A percentile compares a stretch with the other conserved stretches of the same genome.
Evolutionary conservation across 345 rosid genomes (phyloP).

Genomic region (Eutrema yunnanense): DNA sequence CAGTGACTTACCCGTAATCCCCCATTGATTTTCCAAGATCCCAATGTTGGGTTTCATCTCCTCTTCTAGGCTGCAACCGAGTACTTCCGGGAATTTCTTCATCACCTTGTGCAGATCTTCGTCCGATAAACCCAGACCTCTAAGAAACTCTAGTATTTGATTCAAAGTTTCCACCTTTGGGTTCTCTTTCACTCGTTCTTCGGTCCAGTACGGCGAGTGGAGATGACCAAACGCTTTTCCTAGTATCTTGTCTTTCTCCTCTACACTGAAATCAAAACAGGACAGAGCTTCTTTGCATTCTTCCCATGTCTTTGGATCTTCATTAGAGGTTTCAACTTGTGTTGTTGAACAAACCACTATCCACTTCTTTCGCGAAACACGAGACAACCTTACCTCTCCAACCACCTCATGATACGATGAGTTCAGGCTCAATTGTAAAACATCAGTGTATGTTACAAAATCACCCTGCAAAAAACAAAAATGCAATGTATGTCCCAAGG

Average conservation of each 20-base stretch:
- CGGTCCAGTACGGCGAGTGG: slow-evolving; percentile 89
- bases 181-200: slow-evolving; percentile 60
- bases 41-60: slow-evolving; percentile 66
- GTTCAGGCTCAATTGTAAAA: slow-evolving; percentile 18
- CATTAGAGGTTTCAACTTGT: slow-evolving; percentile 32
- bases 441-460: slow-evolving; percentile 24
- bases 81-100: slow-evolving; percentile 87
- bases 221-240: slow-evolving; percentile 80
- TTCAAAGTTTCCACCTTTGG: slow-evolving; percentile 50
- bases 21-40: slow-evolving; percentile 73
- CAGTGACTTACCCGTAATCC: slow-evolving; percentile 66
- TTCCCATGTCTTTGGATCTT: slow-evolving; percentile 70
- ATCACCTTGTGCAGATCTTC: slow-evolving; percentile 64
- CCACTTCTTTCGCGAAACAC: slow-evolving; percentile 40
- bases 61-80: slow-evolving; percentile 68
- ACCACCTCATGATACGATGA: slow-evolving; percentile 11
- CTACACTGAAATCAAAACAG: slow-evolving; percentile 46
- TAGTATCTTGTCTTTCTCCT: slow-evolving; percentile 84
- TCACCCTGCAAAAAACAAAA: slow-evolving; percentile 41
- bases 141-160: slow-evolving; percentile 54
- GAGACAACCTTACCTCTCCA: slow-evolving; percentile 14
- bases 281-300: slow-evolving; percentile 65
- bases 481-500: neutral
- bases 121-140: slow-evolving; percentile 53
- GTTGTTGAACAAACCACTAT: slow-evolving; percentile 31